A percentile compares a stretch with the other conserved stretches of the same genome.
Evolutionary conservation across 1,139 yeast species (phyloP).

Genomic region (Debaryomyces psychrophilus): DNA sequence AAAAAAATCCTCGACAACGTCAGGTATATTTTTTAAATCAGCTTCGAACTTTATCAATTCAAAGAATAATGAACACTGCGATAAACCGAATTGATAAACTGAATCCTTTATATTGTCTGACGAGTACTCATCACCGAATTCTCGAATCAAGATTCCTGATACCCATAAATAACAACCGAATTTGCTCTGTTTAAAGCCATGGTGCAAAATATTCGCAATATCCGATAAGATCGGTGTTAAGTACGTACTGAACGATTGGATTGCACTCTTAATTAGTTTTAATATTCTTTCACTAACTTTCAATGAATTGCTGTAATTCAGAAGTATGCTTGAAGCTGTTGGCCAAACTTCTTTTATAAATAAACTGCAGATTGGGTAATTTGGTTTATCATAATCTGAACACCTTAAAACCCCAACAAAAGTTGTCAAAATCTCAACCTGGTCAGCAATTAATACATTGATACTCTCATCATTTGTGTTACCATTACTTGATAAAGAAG

Average conservation of each 20-base stretch:
- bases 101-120: conserved; percentile 39
- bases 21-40: conserved; percentile 56
- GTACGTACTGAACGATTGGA: conserved; percentile 71
- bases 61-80: conserved; percentile 49
- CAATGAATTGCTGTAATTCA: conserved; percentile 55
- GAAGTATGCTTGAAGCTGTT: conserved; percentile 50
- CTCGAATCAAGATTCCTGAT: conserved; percentile 79
- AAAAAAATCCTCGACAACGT: conserved; percentile 85
- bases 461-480: conserved; percentile 34
- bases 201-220: conserved; percentile 63
- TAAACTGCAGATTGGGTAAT: conserved; percentile 61
- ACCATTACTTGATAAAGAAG: conserved; percentile 22
- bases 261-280: conserved; percentile 66
- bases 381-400: conserved; percentile 34
- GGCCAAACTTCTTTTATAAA: conserved; percentile 64
- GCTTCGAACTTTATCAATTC: conserved; percentile 29
- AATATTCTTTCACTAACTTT: conserved; percentile 74
- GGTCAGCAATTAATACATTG: conserved; percentile 64
- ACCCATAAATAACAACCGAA: conserved; percentile 91
- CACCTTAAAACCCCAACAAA: conserved; percentile 62
- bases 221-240: conserved; percentile 63
- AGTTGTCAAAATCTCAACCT: conserved; percentile 73
- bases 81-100: conserved; percentile 52
- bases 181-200: conserved; percentile 68
- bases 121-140: conserved; percentile 67